Base-by-base conservation (phyloP, 2,329 filamentous ascomycete species). In the Cladosporium oxysporum region DNA sequence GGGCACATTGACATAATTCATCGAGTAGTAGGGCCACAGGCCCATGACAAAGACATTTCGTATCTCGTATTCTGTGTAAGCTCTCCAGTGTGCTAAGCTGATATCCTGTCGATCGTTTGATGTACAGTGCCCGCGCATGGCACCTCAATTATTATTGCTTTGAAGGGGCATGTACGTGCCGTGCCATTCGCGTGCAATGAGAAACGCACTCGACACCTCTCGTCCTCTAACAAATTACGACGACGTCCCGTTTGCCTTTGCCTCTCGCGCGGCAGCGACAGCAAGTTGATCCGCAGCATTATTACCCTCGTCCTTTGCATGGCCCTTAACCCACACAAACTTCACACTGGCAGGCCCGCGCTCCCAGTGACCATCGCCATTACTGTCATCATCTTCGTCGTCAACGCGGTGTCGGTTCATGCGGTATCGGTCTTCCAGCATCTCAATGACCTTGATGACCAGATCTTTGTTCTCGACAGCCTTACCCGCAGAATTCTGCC, bases 291-390 rank as follows among this genome's bases (percentile, higher is more conserved):
- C 94, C 1, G 95, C 95, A 14, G 88, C 90, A 53, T 87, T 83
- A 73, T 98, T 98, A 1, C 94, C 93, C 3, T 81, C 77, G 70
- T 92, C 83, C 53, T 83, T 83, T 29, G 84, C 84, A 76, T 99
- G 95, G 0, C 93, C 95, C 79, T 96, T 97, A 57, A 97, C 88
- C 93, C 93, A 98, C 69, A 88, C 84, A 73, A 97, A 95, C 63
- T 85, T 80, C 47, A 78, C 76, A 12, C 73, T 71, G 7, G 74
- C 76, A 3, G 74, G 70, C 14, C 76, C 76, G 33, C 73, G 70
- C 62, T 74, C 74, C 73, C 75, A 78, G 44, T 72, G 66, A 65
- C 70, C 69, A 10, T 63, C 50, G 21, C 58, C 63, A 4, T 55
- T 55, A 14, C 31, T 29, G 11, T 23, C 28, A 7, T 61, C 58